phyloP scores from a whole-genome alignment of 2,329 filamentous ascomycete genomes.

The Neophaeococcomyces mojaviensis region DNA sequence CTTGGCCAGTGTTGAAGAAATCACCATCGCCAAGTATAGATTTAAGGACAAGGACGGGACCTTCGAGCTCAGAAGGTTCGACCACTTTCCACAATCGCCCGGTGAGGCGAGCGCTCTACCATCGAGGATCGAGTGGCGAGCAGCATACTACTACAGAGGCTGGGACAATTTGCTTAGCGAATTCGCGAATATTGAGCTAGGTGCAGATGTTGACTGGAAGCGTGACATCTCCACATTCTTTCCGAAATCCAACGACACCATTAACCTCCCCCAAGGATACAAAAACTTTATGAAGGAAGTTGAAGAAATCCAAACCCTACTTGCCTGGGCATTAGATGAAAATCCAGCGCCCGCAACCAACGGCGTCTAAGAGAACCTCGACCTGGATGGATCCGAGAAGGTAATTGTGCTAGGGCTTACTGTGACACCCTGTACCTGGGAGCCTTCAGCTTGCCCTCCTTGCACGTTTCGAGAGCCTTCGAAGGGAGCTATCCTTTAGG shows the following conservation, averaged over 20 bases:
- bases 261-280: constrained; percentile 26
- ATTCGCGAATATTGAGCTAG: constrained; percentile 29
- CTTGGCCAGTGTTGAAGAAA: constrained; percentile 28
- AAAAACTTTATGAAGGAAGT: constrained; percentile 30
- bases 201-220: constrained; percentile 29
- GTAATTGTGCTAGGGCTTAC: constrained; percentile 8
- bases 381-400: neutral
- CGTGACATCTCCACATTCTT: constrained; percentile 32
- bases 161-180: constrained; percentile 37
- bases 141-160: constrained; percentile 25
- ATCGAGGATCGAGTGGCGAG: constrained; percentile 26
- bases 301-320: constrained; percentile 28
- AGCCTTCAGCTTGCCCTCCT: neutral
- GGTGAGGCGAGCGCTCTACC: constrained; percentile 6
- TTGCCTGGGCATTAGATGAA: constrained; percentile 23
- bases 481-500: no score
- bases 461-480: constrained; percentile 4
- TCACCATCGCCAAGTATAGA: constrained; percentile 32
- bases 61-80: constrained; percentile 38
- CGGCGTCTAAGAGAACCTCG: no score
- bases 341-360: no score
- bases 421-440: neutral
- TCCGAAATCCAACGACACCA: constrained; percentile 19
- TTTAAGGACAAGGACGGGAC: constrained; percentile 35
- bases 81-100: constrained; percentile 21